Evolutionary conservation across 176 grass and related monocot genomes (phyloP).

Genomic region (Paspalum vaginatum): DNA sequence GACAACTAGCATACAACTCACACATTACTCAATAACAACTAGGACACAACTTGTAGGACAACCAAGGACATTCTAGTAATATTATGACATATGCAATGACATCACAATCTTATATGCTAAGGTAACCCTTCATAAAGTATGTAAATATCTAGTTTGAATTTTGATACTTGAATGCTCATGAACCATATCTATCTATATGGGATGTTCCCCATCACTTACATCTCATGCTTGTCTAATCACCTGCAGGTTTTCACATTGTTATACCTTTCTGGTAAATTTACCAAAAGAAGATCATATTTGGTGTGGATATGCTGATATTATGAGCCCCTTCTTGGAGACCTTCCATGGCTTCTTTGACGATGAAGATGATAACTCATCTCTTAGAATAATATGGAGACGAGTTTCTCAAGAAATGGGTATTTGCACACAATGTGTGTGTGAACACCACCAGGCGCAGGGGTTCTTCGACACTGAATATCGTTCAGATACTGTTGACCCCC

Average conservation of each 20-base stretch:
- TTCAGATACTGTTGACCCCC: slow-evolving; percentile 67
- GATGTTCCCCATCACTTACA: no score
- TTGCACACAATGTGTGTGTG: slow-evolving; percentile 88
- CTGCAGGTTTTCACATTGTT: slow-evolving; percentile 89
- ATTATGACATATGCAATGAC: no score
- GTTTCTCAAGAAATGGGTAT: slow-evolving; percentile 68
- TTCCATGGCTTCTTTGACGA: slow-evolving; percentile 75
- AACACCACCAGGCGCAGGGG: slow-evolving; percentile 81
- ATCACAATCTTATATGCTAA: no score
- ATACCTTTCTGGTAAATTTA: slow-evolving; percentile 67
- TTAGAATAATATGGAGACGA: slow-evolving; percentile 65
- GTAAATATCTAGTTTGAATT: no score
- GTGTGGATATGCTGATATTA: slow-evolving; percentile 80
- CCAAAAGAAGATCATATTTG: slow-evolving; percentile 73
- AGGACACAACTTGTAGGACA: no score
- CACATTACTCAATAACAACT: no score
- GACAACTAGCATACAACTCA: no score
- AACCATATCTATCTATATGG: no score
- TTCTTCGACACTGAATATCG: slow-evolving; percentile 65
- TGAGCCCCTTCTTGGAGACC: slow-evolving; percentile 82
- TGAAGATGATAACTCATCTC: slow-evolving; percentile 54
- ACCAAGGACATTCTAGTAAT: no score
- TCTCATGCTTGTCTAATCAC: slow-evolving; percentile 35
- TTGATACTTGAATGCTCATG: no score
- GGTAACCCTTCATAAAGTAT: no score